Conservation (phyloP, 1,284 basidiomycete genomes). For the Volvariella volvacea region DNA sequence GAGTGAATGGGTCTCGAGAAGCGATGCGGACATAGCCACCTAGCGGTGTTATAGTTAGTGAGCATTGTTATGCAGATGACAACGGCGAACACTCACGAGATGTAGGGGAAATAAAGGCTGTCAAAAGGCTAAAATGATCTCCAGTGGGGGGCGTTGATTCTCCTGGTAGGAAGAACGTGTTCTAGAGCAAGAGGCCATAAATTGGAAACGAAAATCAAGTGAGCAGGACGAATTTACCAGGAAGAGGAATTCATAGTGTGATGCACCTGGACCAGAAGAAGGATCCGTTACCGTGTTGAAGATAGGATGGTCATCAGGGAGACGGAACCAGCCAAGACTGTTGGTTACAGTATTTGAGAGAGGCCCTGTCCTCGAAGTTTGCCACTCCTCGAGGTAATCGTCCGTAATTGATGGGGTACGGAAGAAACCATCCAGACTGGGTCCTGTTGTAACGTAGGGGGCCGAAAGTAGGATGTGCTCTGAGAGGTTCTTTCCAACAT, state of each 20-base stretch:
- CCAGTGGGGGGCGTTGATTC: no score
- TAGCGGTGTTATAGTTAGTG: slow-evolving; percentile 11
- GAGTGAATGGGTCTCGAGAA: slow-evolving; percentile 19
- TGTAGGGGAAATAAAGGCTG: no score
- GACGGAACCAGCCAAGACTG: slow-evolving; percentile 2
- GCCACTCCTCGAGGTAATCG: neutral
- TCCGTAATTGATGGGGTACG: neutral
- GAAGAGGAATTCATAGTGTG: slow-evolving; percentile 4
- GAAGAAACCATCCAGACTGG: slow-evolving; percentile 10
- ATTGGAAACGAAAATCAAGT: no score
- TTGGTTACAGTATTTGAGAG: slow-evolving; percentile 12
- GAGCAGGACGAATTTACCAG: no score
- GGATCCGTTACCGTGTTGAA: slow-evolving; percentile 4
- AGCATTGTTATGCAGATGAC: no score
- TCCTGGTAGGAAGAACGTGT: no score
- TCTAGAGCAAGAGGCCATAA: no score
- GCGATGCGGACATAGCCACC: slow-evolving; percentile 13
- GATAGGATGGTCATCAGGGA: neutral
- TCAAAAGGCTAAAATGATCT: no score
- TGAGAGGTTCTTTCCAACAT: slow-evolving; percentile 38
- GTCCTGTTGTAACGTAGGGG: slow-evolving; percentile 23
- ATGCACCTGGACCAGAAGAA: slow-evolving; percentile 1
- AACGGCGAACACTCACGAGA: no score
- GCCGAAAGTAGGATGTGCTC: slow-evolving; percentile 26
- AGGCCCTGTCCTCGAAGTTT: neutral